Evolutionary conservation across 495 filamentous ascomycete species (phyloP), one percentile per base, ranked within the genome.

Genomic region (Clohesyomyces aquaticus): DNA sequence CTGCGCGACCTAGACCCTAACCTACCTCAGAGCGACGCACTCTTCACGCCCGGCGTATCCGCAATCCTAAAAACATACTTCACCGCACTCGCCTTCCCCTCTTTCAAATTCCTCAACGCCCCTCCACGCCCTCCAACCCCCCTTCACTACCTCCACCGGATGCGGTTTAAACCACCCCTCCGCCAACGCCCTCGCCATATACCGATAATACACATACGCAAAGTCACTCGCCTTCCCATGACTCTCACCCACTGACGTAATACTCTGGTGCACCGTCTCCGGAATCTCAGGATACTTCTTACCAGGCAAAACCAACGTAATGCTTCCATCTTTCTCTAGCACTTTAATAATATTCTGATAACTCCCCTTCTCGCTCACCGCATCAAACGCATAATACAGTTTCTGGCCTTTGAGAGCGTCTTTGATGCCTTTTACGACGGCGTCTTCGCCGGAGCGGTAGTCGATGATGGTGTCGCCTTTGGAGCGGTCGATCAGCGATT

Each of bases 391-490:
- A 61, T 88, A 76, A 21, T 58, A 8, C 8, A 77, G 38, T 28
- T 69, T 73, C 32, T 62, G 21, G 21, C 71, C 73, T 10, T 69
- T 68, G 19, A 83, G 63, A 0, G 82, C 83, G 16, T 79, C 77
- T 49, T 78, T 76, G 61, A 88, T 73, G 16, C 73, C 77, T 10
- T 74, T 59, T 0, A 87, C 76, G 22, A 88, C 76, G 2, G 81
- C 77, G 0, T 80, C 80, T 47, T 84, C 74, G 11, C 85, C 85
- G 0, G 77, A 73, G 19, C 89, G 86, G 68, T 93, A 92, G 75
- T 92, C 89, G 55, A 92, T 65, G 18, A 91, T 76, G 0, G 77
- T 73, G 69, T 93, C 90, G 49, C 90, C 89, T 71, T 88, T 89
- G 55, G 66, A 67, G 35, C 69, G 71, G 70, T 88, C 85, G 42